A percentile compares a stretch with the other conserved stretches of the same genome.
Conservation (phyloP, 2,329 filamentous ascomycete genomes). For the Fusarium proliferatum region DNA sequence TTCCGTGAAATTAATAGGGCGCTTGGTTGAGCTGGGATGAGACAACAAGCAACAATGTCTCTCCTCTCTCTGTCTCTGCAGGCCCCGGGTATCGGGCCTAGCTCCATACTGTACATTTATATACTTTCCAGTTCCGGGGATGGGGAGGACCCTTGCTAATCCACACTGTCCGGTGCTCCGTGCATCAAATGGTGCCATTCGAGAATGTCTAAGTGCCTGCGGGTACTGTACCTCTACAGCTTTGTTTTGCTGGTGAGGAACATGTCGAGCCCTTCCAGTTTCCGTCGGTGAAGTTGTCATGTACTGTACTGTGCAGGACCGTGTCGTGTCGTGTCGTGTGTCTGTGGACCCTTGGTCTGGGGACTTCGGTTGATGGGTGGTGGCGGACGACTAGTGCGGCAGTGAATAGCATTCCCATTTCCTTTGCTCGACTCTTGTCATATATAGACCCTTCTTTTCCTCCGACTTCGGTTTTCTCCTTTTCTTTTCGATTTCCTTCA, state of each 20-base stretch:
- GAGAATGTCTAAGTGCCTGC: conserved; percentile 16
- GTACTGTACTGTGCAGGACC: conserved; percentile 5
- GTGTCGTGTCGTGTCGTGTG: background rate
- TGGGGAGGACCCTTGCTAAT: conserved; percentile 27
- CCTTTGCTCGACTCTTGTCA: conserved; percentile 7
- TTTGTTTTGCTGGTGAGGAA: conserved; percentile 14
- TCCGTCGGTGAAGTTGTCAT: conserved; percentile 19
- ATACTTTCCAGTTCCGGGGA: conserved; percentile 31
- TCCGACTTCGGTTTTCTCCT: conserved; percentile 15
- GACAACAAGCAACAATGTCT: conserved; percentile 1
- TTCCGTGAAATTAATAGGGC: conserved; percentile 22
- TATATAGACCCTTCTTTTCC: conserved; percentile 30
- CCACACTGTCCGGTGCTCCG: conserved; percentile 25
- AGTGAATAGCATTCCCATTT: conserved; percentile 6
- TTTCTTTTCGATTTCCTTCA: background rate
- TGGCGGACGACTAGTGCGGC: conserved; percentile 16
- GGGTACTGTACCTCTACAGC: conserved; percentile 13
- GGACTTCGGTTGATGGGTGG: conserved; percentile 10
- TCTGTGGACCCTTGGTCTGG: conserved; percentile 7
- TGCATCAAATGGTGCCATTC: conserved; percentile 31
- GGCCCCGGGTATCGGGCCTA: conserved; percentile 13
- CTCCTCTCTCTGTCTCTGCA: background rate
- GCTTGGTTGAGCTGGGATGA: conserved; percentile 18
- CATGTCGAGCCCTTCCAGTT: conserved; percentile 20
- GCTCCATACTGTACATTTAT: conserved; percentile 10